Evolutionary conservation across 768 basidiomycete genomes (phyloP).

Genomic region (Coprinellus aureogranulatus): DNA sequence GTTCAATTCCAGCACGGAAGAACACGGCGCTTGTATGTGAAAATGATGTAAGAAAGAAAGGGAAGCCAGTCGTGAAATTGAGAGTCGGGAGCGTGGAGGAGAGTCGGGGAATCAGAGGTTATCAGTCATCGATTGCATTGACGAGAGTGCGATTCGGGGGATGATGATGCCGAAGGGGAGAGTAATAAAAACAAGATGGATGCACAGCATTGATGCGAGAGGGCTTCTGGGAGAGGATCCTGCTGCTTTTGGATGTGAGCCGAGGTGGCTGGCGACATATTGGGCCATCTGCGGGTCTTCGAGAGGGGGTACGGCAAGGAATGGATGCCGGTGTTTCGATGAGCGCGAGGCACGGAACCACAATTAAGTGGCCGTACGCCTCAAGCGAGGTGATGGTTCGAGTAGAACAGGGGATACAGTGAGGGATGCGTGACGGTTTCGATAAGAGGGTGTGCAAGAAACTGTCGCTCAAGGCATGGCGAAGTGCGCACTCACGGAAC

Average conservation of each 20-base stretch:
- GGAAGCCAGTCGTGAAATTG: constrained; percentile 4
- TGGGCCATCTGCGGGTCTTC: constrained; percentile 23
- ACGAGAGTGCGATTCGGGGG: constrained; percentile 13
- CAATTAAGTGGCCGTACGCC: constrained; percentile 79
- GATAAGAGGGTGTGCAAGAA: constrained; percentile 53
- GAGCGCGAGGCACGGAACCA: constrained; percentile 75
- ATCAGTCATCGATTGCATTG: not conserved
- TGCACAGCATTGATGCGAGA: constrained; percentile 43
- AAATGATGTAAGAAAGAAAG: not conserved
- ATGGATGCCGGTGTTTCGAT: constrained; percentile 73
- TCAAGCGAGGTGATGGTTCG: constrained; percentile 58
- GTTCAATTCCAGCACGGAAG: constrained; percentile 9
- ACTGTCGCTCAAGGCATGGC: constrained; percentile 46
- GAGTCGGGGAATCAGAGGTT: not conserved
- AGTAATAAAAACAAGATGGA: constrained; percentile 30
- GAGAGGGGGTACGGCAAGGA: constrained; percentile 26
- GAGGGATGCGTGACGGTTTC: constrained; percentile 36
- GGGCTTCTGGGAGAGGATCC: constrained; percentile 10
- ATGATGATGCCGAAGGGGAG: constrained; percentile 18
- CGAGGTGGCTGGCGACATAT: constrained; percentile 15
- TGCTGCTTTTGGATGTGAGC: not conserved
- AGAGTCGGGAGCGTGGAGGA: not conserved
- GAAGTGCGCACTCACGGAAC: constrained; percentile 49
- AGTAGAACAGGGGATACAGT: constrained; percentile 47
- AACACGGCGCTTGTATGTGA: constrained; percentile 6